phyloP scores from a whole-genome alignment of 768 basidiomycete species.

The Boletus barrowsii region DNA sequence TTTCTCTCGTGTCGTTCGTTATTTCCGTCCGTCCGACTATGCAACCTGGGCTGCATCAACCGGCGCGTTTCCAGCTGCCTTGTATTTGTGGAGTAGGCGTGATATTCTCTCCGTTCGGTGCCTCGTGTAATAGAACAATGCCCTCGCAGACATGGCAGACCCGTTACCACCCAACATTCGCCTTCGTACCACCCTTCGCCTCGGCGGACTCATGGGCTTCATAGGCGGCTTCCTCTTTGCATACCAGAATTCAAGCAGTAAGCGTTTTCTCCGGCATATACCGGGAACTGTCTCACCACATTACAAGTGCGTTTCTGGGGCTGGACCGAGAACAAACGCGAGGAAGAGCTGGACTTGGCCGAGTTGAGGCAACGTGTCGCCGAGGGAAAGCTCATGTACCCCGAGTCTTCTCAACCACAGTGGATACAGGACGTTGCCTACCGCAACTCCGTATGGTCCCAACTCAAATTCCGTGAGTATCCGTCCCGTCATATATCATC shows the following conservation, averaged over 20 bases:
- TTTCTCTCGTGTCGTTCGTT: conserved; percentile 79
- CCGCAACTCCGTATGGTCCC: conserved; percentile 89
- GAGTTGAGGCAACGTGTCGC: conserved; percentile 74
- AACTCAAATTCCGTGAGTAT: conserved; percentile 84
- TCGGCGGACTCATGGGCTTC: conserved; percentile 80
- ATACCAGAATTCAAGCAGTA: conserved; percentile 87
- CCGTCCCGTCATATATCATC: conserved; percentile 2
- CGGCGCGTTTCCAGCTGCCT: conserved; percentile 73
- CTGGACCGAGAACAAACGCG: conserved; percentile 85
- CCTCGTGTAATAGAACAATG: conserved; percentile 12
- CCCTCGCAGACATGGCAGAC: conserved; percentile 43
- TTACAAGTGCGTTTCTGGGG: conserved; percentile 87
- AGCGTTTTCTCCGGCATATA: conserved; percentile 28
- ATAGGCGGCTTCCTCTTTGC: conserved; percentile 89
- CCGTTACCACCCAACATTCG: conserved; percentile 35
- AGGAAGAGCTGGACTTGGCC: conserved; percentile 70
- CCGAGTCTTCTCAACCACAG: conserved; percentile 72
- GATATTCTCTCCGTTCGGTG: conserved; percentile 1
- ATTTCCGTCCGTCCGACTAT: conserved; percentile 88
- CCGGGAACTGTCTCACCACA: conserved; percentile 13
- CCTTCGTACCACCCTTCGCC: conserved; percentile 40
- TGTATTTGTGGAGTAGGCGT: conserved; percentile 77
- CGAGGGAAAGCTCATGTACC: conserved; percentile 84
- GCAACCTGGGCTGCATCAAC: conserved; percentile 79
- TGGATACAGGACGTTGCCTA: conserved; percentile 88